Conservation (phyloP, 768 basidiomycete genomes). For the Punctularia strigosozonata region DNA sequence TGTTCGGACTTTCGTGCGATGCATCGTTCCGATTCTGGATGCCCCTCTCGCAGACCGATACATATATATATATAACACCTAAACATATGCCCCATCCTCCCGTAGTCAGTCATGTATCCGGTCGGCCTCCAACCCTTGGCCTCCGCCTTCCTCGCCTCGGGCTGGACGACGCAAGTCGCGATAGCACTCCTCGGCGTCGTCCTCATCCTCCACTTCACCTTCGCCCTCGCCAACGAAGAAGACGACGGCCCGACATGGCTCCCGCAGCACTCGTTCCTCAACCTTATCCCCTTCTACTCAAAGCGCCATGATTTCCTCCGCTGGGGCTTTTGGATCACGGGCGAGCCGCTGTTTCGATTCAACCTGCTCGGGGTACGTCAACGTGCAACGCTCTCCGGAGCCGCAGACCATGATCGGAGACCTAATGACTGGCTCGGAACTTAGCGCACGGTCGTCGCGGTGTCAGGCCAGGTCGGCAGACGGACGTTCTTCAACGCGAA, state of each 20-base stretch:
- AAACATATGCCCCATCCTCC: slow-evolving; percentile 1
- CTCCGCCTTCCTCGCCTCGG: slow-evolving; percentile 23
- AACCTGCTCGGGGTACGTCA: slow-evolving; percentile 51
- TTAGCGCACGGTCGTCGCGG: slow-evolving; percentile 62
- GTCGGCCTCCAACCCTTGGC: slow-evolving; percentile 28
- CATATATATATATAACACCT: too few relatives aligned
- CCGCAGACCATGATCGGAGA: too few relatives aligned
- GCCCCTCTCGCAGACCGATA: too few relatives aligned
- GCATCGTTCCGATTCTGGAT: too few relatives aligned
- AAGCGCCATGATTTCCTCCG: slow-evolving; percentile 62
- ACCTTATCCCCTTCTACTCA: slow-evolving; percentile 58
- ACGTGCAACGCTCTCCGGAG: too few relatives aligned
- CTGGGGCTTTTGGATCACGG: slow-evolving; percentile 58
- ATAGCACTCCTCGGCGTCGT: slow-evolving; percentile 21
- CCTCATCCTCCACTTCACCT: slow-evolving; percentile 26
- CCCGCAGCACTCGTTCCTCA: slow-evolving; percentile 45
- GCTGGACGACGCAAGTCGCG: slow-evolving; percentile 20
- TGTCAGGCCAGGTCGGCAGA: slow-evolving; percentile 63
- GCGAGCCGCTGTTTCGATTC: slow-evolving; percentile 58
- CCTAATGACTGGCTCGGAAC: too few relatives aligned
- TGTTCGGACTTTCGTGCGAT: too few relatives aligned
- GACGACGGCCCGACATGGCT: slow-evolving; percentile 38
- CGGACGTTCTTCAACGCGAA: slow-evolving; percentile 59
- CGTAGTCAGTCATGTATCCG: slow-evolving; percentile 24
- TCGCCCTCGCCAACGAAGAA: slow-evolving; percentile 22